Conservation (phyloP, 2,329 filamentous ascomycete species). For the Hypoxylon sp. region DNA sequence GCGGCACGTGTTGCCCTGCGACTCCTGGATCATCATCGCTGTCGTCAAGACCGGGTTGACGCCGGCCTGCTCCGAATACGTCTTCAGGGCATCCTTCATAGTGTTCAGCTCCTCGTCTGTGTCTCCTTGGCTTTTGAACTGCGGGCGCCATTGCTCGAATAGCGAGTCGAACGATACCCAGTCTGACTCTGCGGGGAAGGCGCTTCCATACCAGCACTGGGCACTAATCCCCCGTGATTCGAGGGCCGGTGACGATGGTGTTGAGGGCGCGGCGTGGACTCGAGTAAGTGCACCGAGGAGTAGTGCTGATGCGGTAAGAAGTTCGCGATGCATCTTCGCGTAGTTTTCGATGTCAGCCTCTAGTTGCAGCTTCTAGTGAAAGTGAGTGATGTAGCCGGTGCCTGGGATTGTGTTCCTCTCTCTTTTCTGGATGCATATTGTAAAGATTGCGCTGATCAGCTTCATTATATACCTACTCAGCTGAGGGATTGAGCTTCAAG, state of each 20-base stretch:
- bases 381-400: neutral
- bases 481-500: neutral
- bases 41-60: conserved; percentile 20
- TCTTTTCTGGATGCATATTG: neutral
- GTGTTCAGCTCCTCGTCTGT: conserved; percentile 13
- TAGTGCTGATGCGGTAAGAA: conserved; percentile 7
- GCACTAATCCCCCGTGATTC: conserved; percentile 3
- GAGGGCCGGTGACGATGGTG: neutral
- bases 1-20: conserved; percentile 21
- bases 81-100: conserved; percentile 15
- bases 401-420: neutral
- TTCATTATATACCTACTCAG: conserved; percentile 20
- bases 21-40: conserved; percentile 31
- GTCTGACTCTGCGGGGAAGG: conserved; percentile 20
- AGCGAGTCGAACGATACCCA: conserved; percentile 28
- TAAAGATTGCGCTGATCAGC: neutral
- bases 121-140: conserved; percentile 16
- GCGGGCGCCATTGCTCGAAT: conserved; percentile 17
- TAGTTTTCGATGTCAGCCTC: neutral
- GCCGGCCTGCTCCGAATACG: conserved; percentile 14
- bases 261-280: conserved; percentile 14
- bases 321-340: conserved; percentile 19
- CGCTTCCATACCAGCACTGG: conserved; percentile 27
- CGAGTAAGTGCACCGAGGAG: conserved; percentile 8
- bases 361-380: neutral